Evolutionary conservation across 148 eudicot genomes (phyloP), one percentile per base, ranked within the genome.

Genomic region (Rhododendron molle): DNA sequence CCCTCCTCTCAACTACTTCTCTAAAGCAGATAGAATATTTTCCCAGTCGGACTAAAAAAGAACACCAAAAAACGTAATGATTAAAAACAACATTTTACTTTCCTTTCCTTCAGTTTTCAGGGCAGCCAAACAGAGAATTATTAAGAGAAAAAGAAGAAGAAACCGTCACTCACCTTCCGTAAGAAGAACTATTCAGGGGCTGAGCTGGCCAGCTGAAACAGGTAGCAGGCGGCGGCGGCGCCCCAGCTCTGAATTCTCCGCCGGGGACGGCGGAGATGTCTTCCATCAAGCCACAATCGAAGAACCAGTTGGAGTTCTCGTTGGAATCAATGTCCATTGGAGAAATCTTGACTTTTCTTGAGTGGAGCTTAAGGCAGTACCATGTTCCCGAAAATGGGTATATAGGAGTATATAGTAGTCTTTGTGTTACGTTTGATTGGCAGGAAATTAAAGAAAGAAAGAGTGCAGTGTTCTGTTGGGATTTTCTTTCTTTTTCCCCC

Each of bases 301-400:
- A 74, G 32, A 87, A 80, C 89, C 89, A 87, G 26, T 80, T 87
- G 1, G 89, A 85, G 76, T 76, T 82, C 43, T 80, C 88, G 12
- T 87, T 38, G 34, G 84, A 85, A 84, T 88, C 89, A 52, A 86
- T 73, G 40, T 88, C 90, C 88, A 85, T 88, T 5, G 76, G 16
- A 56, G 26, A 49, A 38, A 56, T 56, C 23, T 73, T 73, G 77
- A 5, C 40, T 32, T 73, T 40, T 69, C 16, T 36, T 4, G 20
- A 32, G 38, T 32, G 76, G 38, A 71, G 38, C 7, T 30, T 71
- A 13, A 7, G 76, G 7, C 18, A 28, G 2, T 13, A 58, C 65
- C 9, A 14, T 2, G 32, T 71, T 30, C 38, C 38, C 1, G 23
- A 73, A 12, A 32, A 18, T 44, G 58, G 72, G 44, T 40, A 40